A percentile compares a stretch with the other conserved stretches of the same genome.
Evolutionary conservation across 2,329 filamentous ascomycete genomes (phyloP).

Genomic region (Fusarium sp.): DNA sequence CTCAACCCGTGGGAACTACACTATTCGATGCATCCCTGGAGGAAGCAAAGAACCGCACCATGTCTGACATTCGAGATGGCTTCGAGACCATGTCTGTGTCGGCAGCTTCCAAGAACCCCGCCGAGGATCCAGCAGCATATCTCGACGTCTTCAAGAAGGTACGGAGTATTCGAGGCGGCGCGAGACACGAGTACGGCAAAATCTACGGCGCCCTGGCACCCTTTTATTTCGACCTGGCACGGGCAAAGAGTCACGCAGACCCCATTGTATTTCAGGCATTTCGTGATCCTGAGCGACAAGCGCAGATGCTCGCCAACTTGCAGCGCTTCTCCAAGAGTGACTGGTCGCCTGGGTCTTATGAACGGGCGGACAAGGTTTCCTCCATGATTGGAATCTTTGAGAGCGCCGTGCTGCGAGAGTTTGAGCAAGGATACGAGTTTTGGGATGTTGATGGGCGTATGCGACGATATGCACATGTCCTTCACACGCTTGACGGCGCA

Average conservation of each 20-base stretch:
- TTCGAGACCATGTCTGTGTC: conserved; percentile 80
- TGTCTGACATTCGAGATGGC: conserved; percentile 65
- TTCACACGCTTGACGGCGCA: conserved; percentile 85
- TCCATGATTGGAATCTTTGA: conserved; percentile 87
- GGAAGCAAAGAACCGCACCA: conserved; percentile 63
- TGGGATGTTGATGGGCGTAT: conserved; percentile 91
- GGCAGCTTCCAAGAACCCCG: conserved; percentile 56
- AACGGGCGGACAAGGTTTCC: conserved; percentile 77
- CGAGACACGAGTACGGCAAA: conserved; percentile 89
- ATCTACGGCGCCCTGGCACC: conserved; percentile 89
- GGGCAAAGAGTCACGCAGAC: conserved; percentile 78
- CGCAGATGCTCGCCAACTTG: conserved; percentile 86
- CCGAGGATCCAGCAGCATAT: conserved; percentile 70
- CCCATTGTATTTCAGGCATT: conserved; percentile 89
- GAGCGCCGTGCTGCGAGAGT: conserved; percentile 88
- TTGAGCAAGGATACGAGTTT: conserved; percentile 89
- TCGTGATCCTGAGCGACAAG: conserved; percentile 88
- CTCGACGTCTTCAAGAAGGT: conserved; percentile 76
- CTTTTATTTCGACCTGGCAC: conserved; percentile 86
- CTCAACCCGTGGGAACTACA: conserved; percentile 56
- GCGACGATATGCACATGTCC: conserved; percentile 87
- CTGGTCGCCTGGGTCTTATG: conserved; percentile 77
- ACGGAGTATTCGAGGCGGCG: conserved; percentile 83
- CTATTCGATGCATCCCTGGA: conserved; percentile 80
- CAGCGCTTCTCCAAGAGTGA: conserved; percentile 83